Conservation (phyloP, 805 yeast genomes). For the Starmerella tilneyi region DNA sequence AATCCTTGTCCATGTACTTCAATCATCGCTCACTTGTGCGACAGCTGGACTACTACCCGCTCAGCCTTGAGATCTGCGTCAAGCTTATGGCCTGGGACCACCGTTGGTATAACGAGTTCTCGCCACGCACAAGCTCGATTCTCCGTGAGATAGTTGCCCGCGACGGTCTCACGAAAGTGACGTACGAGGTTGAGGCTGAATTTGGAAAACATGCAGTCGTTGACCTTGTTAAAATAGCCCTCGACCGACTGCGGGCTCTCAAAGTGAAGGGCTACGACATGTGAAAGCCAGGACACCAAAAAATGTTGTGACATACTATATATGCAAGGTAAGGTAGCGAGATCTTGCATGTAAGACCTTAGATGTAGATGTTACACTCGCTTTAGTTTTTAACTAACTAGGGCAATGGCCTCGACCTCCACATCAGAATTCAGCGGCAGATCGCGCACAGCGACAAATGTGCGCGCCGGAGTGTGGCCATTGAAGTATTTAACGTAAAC, state of each 20-base stretch:
- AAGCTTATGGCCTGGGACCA: constrained; percentile 94
- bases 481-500: constrained; percentile 51
- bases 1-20: constrained; percentile 63
- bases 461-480: constrained; percentile 68
- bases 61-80: constrained; percentile 58
- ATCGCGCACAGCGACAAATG: constrained; percentile 89
- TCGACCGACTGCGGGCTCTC: constrained; percentile 24
- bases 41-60: constrained; percentile 42
- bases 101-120: constrained; percentile 91
- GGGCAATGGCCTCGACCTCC: constrained; percentile 89
- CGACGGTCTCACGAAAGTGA: constrained; percentile 70
- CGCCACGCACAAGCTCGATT: constrained; percentile 53
- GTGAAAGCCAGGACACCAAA: no score
- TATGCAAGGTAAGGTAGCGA: no score
- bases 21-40: constrained; percentile 71
- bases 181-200: constrained; percentile 32
- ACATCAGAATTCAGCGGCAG: constrained; percentile 79
- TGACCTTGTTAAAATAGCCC: constrained; percentile 25
- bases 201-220: constrained; percentile 29
- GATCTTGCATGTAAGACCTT: no score
- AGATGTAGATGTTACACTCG: no score
- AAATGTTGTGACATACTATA: no score
- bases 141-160: constrained; percentile 54
- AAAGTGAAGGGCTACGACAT: constrained; percentile 25
- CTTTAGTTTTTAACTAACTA: constrained; percentile 24